Conservation (phyloP, 2,329 filamentous ascomycete species). For the Aspergillus tubingensis region DNA sequence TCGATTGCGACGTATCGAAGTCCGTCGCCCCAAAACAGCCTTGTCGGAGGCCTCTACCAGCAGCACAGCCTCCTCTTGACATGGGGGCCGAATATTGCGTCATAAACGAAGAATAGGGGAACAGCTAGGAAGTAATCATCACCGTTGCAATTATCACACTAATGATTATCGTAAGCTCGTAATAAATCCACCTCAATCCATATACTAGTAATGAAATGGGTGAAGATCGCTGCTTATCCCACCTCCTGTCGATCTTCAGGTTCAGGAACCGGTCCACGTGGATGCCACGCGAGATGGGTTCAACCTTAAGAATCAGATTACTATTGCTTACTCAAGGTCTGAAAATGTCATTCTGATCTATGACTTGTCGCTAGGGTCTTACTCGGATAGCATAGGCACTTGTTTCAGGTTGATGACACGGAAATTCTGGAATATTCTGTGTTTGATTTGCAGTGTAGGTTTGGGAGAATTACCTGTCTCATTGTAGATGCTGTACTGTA, state of each 20-base stretch:
- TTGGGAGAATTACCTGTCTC: background rate
- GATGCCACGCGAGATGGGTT: background rate
- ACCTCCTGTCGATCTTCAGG: background rate
- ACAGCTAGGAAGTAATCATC: background rate
- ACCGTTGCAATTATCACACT: background rate
- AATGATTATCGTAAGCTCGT: background rate
- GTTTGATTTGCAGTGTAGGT: too few relatives aligned
- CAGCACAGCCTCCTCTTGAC: background rate
- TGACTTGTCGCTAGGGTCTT: background rate
- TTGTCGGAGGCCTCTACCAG: too few relatives aligned
- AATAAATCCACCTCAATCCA: background rate
- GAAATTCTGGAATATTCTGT: background rate
- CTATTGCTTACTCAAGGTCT: background rate
- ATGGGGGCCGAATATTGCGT: background rate
- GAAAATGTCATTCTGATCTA: background rate
- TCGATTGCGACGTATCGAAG: background rate
- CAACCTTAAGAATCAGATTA: background rate
- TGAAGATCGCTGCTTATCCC: background rate
- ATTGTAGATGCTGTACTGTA: background rate
- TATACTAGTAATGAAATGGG: background rate
- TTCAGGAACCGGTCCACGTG: background rate
- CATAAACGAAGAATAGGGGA: background rate
- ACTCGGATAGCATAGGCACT: background rate
- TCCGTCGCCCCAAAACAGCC: too few relatives aligned
- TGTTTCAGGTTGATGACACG: background rate